Base-by-base conservation (phyloP, 2,329 filamentous ascomycete genomes). In the Leptosphaerulina australis region DNA sequence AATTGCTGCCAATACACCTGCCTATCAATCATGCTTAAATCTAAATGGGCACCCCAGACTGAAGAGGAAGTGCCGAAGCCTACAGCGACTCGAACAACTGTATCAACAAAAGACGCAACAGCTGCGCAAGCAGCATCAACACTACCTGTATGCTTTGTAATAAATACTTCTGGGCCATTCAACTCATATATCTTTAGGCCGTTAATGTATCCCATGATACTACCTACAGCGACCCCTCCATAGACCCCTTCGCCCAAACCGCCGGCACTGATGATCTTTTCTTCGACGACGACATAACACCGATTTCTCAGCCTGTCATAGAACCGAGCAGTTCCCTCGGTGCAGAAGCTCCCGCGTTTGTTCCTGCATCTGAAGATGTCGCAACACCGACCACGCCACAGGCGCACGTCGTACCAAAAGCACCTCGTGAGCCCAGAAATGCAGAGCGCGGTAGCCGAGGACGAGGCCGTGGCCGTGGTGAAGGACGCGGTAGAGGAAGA, bases 221-320 rank as follows among this genome's bases (percentile, higher is more conserved):
- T 49, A 49, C 56, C 20, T 70, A 67, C 40, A 40, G 56, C 51
- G 64, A 69, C 52, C 50, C 63, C n/a, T 59, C 60, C 9, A 59
- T 71, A 11, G 77, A 79, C 45, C 74, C 78, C 20, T 77, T 78
- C 37, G 77, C 78, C 60, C 77, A 79, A 49, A 77, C 78, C 1
- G 76, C 77, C n/a, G 72, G 75, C 29, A 75, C 76, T 31, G 78
- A 80, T 52, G 77, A 80, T 54, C 69, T 80, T 4, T 79, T 80
- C 41, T 79, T 79, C 64, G 77, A 77, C 60, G 77, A 80, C 46
- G 78, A 79, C 60, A 78, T 79, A 55, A 78, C 71, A 6, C 77
- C 77, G 9, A 70, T 77, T 6, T 64, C 74, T 26, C 70, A 78
- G 39, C 74, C 76, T 2, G 64, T 75, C 8, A 67, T 76, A 1